A percentile compares a stretch with the other conserved stretches of the same genome.
Conservation (phyloP, 2,329 filamentous ascomycete genomes). For the Pestalotiopsis sp. region DNA sequence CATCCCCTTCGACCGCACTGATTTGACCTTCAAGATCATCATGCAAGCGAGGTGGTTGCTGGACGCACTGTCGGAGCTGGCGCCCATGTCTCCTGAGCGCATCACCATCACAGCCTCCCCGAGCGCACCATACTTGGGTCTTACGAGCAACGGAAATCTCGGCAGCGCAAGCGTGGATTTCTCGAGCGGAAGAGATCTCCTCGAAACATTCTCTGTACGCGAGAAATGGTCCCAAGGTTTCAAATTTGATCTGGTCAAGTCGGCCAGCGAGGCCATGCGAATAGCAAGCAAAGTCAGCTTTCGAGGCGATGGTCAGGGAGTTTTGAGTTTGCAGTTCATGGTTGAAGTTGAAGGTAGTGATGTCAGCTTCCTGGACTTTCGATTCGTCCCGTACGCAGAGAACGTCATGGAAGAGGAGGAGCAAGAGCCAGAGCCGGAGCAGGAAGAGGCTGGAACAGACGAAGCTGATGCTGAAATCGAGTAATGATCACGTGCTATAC, state of each 20-base stretch:
- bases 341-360: slow-evolving; percentile 77
- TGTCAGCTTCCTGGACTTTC: slow-evolving; percentile 79
- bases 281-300: slow-evolving; percentile 91
- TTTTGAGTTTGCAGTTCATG: slow-evolving; percentile 95
- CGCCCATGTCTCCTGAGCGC: slow-evolving; percentile 70
- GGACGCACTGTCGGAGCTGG: slow-evolving; percentile 72
- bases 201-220: slow-evolving; percentile 74
- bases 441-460: slow-evolving; percentile 42
- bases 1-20: slow-evolving; percentile 84
- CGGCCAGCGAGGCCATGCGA: slow-evolving; percentile 89
- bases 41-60: slow-evolving; percentile 79
- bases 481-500: not conserved
- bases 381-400: slow-evolving; percentile 74
- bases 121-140: slow-evolving; percentile 70
- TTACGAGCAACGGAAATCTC: slow-evolving; percentile 67
- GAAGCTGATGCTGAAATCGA: slow-evolving; percentile 30
- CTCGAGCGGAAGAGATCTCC: slow-evolving; percentile 63
- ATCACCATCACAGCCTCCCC: slow-evolving; percentile 70
- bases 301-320: slow-evolving; percentile 83
- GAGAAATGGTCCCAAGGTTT: slow-evolving; percentile 71
- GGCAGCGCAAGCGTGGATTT: slow-evolving; percentile 70
- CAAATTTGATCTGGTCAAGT: slow-evolving; percentile 84
- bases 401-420: slow-evolving; percentile 57
- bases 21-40: slow-evolving; percentile 88
- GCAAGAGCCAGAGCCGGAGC: not conserved